Conservation (phyloP, 495 filamentous ascomycete genomes). For the Aspergillus sparsus region DNA sequence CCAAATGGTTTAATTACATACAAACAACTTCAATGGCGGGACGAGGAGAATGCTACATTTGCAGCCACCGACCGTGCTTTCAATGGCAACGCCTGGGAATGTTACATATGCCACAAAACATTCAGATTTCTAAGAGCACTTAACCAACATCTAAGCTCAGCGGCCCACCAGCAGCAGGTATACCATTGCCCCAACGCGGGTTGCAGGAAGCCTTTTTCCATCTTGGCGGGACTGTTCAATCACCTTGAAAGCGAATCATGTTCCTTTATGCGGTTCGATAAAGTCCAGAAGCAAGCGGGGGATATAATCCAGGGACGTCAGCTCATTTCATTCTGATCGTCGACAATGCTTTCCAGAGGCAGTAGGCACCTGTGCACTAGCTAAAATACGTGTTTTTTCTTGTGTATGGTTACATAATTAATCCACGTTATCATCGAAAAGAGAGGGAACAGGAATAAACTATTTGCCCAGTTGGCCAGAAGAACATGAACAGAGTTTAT, state of each 20-base stretch:
- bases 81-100: conserved; percentile 46
- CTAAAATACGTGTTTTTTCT: too few species aligned
- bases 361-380: too few species aligned
- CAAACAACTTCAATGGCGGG: conserved; percentile 39
- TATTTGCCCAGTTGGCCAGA: too few species aligned
- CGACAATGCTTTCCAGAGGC: too few species aligned
- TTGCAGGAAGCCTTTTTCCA: conserved; percentile 49
- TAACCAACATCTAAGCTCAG: conserved; percentile 41
- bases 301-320: conserved; percentile 16
- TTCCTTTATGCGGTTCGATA: conserved; percentile 48
- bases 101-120: conserved; percentile 46
- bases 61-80: conserved; percentile 30
- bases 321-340: conserved; percentile 9
- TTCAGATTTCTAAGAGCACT: conserved; percentile 30
- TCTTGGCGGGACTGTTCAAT: conserved; percentile 52
- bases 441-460: too few species aligned
- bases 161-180: conserved; percentile 44
- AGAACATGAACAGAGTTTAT: too few species aligned
- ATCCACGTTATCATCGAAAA: too few species aligned
- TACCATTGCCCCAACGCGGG: conserved; percentile 55
- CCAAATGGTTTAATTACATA: conserved; percentile 42
- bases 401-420: too few species aligned
- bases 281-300: conserved; percentile 35
- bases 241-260: conserved; percentile 60
- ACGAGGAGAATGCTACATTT: conserved; percentile 23